phyloP scores from a whole-genome alignment of 2,329 filamentous ascomycete genomes.

The Penicillium sp. region DNA sequence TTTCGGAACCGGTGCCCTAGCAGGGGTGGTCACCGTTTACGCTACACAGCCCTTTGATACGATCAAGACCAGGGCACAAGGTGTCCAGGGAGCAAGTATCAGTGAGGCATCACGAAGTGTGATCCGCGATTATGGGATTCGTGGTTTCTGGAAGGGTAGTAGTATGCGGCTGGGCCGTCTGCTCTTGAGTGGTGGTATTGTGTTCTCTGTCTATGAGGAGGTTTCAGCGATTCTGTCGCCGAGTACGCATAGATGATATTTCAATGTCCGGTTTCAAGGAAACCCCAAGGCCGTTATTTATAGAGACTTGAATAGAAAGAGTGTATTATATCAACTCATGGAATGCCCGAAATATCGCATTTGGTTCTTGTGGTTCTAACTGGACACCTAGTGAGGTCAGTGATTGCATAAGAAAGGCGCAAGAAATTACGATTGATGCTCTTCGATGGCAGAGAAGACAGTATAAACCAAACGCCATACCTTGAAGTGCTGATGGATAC shows the following conservation, averaged over 20 bases:
- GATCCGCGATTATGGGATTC: conserved; percentile 58
- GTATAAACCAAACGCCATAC: too few relatives aligned
- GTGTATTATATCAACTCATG: too few relatives aligned
- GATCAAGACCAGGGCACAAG: conserved; percentile 62
- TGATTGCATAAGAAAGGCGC: too few relatives aligned
- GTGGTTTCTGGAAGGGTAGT: conserved; percentile 67
- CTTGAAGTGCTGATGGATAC: not conserved
- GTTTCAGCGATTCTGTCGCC: conserved; percentile 50
- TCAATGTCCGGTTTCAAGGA: too few relatives aligned
- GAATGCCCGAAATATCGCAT: too few relatives aligned
- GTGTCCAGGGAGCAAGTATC: conserved; percentile 58
- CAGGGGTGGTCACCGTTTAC: conserved; percentile 55
- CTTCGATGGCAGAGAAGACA: too few relatives aligned
- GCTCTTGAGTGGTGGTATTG: conserved; percentile 66
- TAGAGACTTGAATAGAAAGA: too few relatives aligned
- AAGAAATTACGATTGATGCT: too few relatives aligned
- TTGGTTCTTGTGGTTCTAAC: too few relatives aligned
- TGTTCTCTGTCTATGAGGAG: conserved; percentile 65
- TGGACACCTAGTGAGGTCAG: too few relatives aligned
- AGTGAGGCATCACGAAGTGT: conserved; percentile 58
- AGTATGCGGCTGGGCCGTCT: conserved; percentile 67
- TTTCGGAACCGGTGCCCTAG: conserved; percentile 63
- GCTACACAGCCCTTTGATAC: conserved; percentile 31
- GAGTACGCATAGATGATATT: not conserved
- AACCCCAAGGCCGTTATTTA: too few relatives aligned